A percentile compares a stretch with the other conserved stretches of the same genome.
Conservation (phyloP, 805 yeast genomes). For the Wickerhamomyces bisporus region DNA sequence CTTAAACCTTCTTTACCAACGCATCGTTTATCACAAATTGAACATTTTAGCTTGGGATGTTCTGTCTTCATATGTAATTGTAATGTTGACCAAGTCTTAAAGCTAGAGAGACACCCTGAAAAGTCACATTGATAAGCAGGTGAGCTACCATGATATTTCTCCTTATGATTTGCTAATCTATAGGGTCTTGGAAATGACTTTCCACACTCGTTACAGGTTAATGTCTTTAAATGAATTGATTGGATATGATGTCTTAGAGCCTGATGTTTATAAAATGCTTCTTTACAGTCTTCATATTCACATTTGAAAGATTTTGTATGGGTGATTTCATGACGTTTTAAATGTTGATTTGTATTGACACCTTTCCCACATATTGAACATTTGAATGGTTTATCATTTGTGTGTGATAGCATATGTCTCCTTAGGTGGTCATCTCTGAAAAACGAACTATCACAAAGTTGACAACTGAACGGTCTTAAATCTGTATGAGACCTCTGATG, state of each 20-base stretch:
- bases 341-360: conserved; percentile 72
- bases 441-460: conserved; percentile 59
- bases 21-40: conserved; percentile 62
- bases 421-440: conserved; percentile 74
- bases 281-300: conserved; percentile 54
- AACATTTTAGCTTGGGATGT: conserved; percentile 67
- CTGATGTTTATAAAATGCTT: conserved; percentile 69
- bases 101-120: conserved; percentile 53
- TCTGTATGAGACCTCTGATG: conserved; percentile 77
- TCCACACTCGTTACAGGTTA: conserved; percentile 60
- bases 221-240: conserved; percentile 49
- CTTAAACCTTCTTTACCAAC: conserved; percentile 66
- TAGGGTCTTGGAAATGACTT: conserved; percentile 60
- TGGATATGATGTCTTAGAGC: conserved; percentile 68
- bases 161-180: conserved; percentile 60
- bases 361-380: conserved; percentile 82
- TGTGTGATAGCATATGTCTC: conserved; percentile 67
- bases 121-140: conserved; percentile 57
- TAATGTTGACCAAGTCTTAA: conserved; percentile 69
- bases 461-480: conserved; percentile 71
- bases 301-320: conserved; percentile 69
- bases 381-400: conserved; percentile 58
- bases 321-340: conserved; percentile 75
- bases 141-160: conserved; percentile 55
- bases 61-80: conserved; percentile 65